Conservation (phyloP, 2,329 filamentous ascomycete genomes). For the Paraconiothyrium sp. region DNA sequence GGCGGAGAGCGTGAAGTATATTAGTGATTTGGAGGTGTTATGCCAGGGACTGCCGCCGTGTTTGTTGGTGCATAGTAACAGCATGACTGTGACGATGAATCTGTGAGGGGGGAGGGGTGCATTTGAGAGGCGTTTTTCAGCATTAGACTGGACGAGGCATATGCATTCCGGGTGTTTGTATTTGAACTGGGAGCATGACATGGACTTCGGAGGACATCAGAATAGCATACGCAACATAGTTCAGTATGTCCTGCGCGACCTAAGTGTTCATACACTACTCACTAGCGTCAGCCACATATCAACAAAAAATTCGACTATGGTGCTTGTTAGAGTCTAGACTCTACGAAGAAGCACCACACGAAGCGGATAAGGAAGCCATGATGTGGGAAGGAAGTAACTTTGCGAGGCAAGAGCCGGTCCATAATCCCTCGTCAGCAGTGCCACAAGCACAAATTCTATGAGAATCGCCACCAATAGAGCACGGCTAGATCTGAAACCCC, state of each 20-base stretch:
- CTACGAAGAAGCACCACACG: too few relatives aligned
- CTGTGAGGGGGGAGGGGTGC: slow-evolving; percentile 54
- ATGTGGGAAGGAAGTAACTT: too few relatives aligned
- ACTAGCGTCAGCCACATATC: too few relatives aligned
- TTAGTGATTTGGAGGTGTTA: slow-evolving; percentile 80
- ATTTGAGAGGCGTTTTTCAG: not conserved
- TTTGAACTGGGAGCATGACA: not conserved
- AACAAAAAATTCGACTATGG: too few relatives aligned
- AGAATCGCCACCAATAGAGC: slow-evolving; percentile 3
- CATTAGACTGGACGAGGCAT: not conserved
- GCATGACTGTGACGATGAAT: slow-evolving; percentile 86
- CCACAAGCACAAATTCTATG: not conserved
- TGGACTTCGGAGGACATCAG: too few relatives aligned
- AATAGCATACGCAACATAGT: too few relatives aligned
- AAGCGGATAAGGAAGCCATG: too few relatives aligned
- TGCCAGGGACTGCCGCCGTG: slow-evolving; percentile 80
- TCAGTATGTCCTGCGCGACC: too few relatives aligned
- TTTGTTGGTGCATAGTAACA: slow-evolving; percentile 84
- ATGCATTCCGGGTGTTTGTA: not conserved
- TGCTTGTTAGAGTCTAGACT: too few relatives aligned
- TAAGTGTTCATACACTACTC: too few relatives aligned
- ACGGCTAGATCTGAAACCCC: not conserved
- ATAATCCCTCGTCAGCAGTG: slow-evolving; percentile 2
- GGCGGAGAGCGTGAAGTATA: slow-evolving; percentile 74
- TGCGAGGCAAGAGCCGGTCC: not conserved